Conservation (phyloP, 75 land plant genomes). For the Adiantum capillusveneris region DNA sequence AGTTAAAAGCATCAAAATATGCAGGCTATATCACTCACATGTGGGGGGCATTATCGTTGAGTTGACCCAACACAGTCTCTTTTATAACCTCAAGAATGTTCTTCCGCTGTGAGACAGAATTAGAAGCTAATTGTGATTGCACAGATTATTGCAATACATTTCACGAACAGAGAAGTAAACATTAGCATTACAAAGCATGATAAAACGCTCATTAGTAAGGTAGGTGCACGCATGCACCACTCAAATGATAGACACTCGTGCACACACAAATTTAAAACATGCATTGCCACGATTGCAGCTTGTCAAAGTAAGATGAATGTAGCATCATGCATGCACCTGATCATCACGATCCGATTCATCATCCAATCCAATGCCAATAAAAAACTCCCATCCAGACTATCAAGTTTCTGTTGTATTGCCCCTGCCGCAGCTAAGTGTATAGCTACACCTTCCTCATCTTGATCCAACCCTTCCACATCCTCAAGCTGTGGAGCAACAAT, state of each 20-base stretch:
- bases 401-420: conserved; percentile 81
- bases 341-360: conserved; percentile 77
- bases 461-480: conserved; percentile 72
- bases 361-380: conserved; percentile 93
- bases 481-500: conserved; percentile 34
- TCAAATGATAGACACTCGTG: too few relatives aligned
- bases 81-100: conserved; percentile 79
- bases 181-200: too few relatives aligned
- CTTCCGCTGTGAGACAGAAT: conserved; percentile 49
- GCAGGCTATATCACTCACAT: conserved; percentile 64
- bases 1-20: too few relatives aligned
- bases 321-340: conserved; percentile 41
- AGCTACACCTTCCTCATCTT: conserved; percentile 60
- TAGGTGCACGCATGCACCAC: not conserved
- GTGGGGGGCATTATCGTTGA: conserved; percentile 79
- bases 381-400: conserved; percentile 84
- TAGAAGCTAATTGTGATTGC: not conserved
- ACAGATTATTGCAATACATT: not conserved
- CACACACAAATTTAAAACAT: too few relatives aligned
- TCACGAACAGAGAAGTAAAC: not conserved
- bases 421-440: conserved; percentile 87
- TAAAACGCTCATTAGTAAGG: too few relatives aligned
- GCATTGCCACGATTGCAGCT: too few relatives aligned
- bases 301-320: too few relatives aligned
- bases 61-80: conserved; percentile 84